Percentiles rank a stretch among this genome's conserved stretches.
phyloP scores from a whole-genome alignment of 2,329 filamentous ascomycete genomes.

The Tolypocladium inflatum region DNA sequence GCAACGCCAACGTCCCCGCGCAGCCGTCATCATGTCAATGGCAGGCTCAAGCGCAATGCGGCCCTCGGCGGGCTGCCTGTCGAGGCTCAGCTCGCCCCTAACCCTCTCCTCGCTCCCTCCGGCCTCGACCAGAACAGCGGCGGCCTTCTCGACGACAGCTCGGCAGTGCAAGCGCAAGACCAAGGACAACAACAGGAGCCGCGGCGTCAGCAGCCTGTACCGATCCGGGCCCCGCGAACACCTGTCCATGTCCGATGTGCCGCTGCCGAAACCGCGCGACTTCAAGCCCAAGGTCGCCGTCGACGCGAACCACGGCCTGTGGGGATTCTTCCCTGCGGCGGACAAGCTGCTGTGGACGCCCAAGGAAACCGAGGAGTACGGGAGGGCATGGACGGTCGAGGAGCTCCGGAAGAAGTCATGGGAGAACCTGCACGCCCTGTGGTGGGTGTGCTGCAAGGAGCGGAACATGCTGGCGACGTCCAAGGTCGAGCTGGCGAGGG shows the following conservation, averaged over 20 bases:
- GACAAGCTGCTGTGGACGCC: constrained; percentile 63
- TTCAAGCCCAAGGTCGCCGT: constrained; percentile 47
- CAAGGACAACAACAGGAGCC: constrained; percentile 68
- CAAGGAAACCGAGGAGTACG: constrained; percentile 60
- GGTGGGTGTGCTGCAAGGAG: constrained; percentile 92
- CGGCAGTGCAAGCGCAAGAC: constrained; percentile 37
- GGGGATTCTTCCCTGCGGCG: constrained; percentile 76
- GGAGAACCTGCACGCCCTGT: constrained; percentile 85
- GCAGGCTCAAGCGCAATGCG: constrained; percentile 17
- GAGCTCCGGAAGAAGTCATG: constrained; percentile 85
- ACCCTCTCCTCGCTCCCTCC: constrained; percentile 5
- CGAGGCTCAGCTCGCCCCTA: constrained; percentile 1
- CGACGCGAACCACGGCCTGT: constrained; percentile 76
- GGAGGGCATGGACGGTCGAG: constrained; percentile 73
- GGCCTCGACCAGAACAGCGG: constrained; percentile 10
- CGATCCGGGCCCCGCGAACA: constrained; percentile 65
- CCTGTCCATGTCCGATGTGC: constrained; percentile 63
- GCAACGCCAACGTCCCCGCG: not conserved
- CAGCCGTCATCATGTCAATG: constrained; percentile 13
- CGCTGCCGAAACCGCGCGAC: constrained; percentile 61
- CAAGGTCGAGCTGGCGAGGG: constrained; percentile 54
- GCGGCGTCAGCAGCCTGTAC: constrained; percentile 74
- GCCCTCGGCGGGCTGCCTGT: constrained; percentile 14
- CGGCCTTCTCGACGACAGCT: constrained; percentile 45
- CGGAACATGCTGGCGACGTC: constrained; percentile 82